phyloP scores from a whole-genome alignment of 768 basidiomycete species.

The Rhodotorula paludigena region DNA sequence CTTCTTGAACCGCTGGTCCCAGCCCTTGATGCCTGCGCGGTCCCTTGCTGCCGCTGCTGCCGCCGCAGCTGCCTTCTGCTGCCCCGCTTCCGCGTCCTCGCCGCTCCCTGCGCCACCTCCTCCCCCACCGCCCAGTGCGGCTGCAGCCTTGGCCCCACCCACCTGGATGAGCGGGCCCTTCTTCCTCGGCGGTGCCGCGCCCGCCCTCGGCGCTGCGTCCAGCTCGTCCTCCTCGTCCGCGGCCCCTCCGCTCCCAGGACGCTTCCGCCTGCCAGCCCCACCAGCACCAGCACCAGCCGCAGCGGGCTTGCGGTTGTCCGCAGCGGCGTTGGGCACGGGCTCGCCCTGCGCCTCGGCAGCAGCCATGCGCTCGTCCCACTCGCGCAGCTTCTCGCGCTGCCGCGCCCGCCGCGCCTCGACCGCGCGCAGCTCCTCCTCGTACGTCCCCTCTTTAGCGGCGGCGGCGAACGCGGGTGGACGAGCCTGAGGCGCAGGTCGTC shows the following conservation, averaged over 20 bases:
- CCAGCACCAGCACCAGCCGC: not conserved
- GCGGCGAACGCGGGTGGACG: too few species aligned
- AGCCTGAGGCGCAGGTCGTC: too few species aligned
- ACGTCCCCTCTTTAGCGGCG: not conserved
- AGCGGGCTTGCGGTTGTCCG: not conserved
- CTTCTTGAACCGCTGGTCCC: conserved; percentile 34
- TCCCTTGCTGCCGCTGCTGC: conserved; percentile 4
- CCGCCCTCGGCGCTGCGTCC: conserved; percentile 11
- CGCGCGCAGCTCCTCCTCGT: conserved; percentile 6
- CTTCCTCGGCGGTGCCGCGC: not conserved
- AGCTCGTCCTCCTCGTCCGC: conserved; percentile 20
- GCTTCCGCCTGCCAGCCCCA: not conserved
- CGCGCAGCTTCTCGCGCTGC: conserved; percentile 1
- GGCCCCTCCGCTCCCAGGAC: not conserved
- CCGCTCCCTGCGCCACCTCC: not conserved
- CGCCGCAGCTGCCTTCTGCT: not conserved
- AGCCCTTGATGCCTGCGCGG: conserved; percentile 18
- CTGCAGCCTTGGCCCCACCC: conserved; percentile 13
- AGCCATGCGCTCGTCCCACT: conserved; percentile 6
- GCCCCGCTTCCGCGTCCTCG: not conserved
- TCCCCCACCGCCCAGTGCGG: not conserved
- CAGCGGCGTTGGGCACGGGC: not conserved
- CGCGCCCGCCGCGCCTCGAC: not conserved
- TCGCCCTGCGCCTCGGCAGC: not conserved
- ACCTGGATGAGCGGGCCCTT: conserved; percentile 26